These are phyloP conservation scores for Kappamyces sp. DNA, from an alignment of 192 early-diverging fungal species.

Conservation along the genomic window DNA sequence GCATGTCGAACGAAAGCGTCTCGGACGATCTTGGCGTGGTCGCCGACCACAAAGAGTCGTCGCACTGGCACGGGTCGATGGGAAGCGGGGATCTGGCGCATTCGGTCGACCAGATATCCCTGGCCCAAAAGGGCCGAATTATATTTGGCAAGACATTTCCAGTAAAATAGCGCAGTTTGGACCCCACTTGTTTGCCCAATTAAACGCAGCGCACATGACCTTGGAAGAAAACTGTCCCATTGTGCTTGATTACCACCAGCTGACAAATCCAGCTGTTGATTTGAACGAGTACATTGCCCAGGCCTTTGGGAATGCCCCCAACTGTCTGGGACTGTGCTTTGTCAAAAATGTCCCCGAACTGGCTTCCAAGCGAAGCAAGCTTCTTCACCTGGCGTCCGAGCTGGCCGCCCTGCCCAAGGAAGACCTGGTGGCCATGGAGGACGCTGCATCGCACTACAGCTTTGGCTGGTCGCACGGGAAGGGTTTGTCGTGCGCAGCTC, in stretches of 20 bases:
- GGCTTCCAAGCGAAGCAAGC: conserved; percentile 30
- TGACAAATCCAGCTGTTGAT: conserved; percentile 30
- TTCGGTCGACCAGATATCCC: too few relatives aligned
- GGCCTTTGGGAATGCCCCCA: conserved; percentile 50
- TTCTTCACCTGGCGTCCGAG: conserved; percentile 45
- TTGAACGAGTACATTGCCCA: conserved; percentile 36
- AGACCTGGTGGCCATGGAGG: conserved; percentile 38
- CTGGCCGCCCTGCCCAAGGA: conserved; percentile 51
- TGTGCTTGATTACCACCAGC: conserved; percentile 44
- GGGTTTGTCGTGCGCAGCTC: conserved; percentile 27
- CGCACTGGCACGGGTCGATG: too few relatives aligned
- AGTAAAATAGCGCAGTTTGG: too few relatives aligned
- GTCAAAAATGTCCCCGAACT: conserved; percentile 48
- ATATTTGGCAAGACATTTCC: conserved; percentile 5
- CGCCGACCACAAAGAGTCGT: too few relatives aligned
- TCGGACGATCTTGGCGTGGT: too few relatives aligned
- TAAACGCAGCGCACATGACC: too few relatives aligned
- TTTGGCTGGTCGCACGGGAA: conserved; percentile 71
- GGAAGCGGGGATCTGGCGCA: too few relatives aligned
- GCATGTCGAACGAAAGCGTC: too few relatives aligned
- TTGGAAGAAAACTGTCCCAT: conserved; percentile 18
- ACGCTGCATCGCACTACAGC: conserved; percentile 48
- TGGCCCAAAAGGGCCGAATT: conserved; percentile 4
- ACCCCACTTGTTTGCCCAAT: too few relatives aligned
- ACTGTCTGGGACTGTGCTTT: conserved; percentile 50